Evolutionary conservation across 2,329 filamentous ascomycete species (phyloP).

Genomic region (Sarocladiaceae sp.): DNA sequence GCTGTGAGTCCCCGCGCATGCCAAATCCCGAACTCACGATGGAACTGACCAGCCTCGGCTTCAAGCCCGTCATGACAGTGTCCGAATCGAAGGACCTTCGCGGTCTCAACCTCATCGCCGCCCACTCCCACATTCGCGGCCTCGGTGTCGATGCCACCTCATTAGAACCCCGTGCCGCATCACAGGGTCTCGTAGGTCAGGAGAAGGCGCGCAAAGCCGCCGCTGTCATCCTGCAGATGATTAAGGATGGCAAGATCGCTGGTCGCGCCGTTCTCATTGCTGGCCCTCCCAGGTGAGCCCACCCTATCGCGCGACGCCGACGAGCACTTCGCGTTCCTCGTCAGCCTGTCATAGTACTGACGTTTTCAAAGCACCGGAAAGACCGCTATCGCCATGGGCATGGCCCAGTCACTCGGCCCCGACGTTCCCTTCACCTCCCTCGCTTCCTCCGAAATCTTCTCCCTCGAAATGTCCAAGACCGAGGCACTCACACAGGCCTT

Average conservation of each 20-base stretch:
- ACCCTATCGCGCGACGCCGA: background rate
- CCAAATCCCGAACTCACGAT: background rate
- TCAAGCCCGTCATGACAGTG: constrained; percentile 64
- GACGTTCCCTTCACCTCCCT: constrained; percentile 97
- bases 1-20: constrained; percentile 35
- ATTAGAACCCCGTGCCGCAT: constrained; percentile 75
- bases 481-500: constrained; percentile 98
- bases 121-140: constrained; percentile 95
- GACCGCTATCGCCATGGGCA: constrained; percentile 97
- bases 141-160: constrained; percentile 89
- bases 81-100: constrained; percentile 94
- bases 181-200: constrained; percentile 92
- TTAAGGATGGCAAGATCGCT: constrained; percentile 97
- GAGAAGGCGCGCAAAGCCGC: constrained; percentile 95
- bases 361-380: constrained; percentile 70
- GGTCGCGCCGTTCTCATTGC: constrained; percentile 91
- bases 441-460: constrained; percentile 95
- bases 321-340: background rate
- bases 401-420: constrained; percentile 89
- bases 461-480: constrained; percentile 98
- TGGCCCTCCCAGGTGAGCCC: constrained; percentile 69
- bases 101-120: constrained; percentile 93
- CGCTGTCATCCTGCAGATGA: constrained; percentile 96
- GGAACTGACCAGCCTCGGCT: constrained; percentile 13
- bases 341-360: background rate